phyloP scores from a whole-genome alignment of 352 stramenopile genomes.

The Pythium phragmitis region DNA sequence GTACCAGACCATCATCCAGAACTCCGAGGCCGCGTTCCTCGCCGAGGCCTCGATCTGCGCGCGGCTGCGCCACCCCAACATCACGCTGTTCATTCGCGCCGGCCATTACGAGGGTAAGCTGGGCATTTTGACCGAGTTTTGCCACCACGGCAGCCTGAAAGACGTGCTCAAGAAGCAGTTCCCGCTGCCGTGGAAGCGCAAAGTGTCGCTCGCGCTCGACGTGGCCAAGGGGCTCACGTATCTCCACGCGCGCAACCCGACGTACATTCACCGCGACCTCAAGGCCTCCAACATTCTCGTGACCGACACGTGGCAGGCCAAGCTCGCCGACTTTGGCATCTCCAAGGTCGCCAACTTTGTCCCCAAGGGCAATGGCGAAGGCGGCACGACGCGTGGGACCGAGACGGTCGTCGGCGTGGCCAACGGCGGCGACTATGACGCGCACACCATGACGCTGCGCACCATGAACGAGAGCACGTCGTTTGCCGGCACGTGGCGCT shows the following conservation, averaged over 20 bases:
- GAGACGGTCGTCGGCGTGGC: background rate
- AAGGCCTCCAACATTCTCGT: conserved; percentile 77
- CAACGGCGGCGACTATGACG: conserved; percentile 5
- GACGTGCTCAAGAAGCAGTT: conserved; percentile 64
- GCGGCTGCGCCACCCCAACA: conserved; percentile 62
- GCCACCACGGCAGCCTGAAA: conserved; percentile 64
- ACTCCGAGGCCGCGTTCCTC: conserved; percentile 63
- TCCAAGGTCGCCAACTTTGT: conserved; percentile 33
- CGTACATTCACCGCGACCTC: conserved; percentile 73
- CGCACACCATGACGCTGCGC: conserved; percentile 32
- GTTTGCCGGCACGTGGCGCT: conserved; percentile 70
- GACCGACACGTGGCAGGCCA: conserved; percentile 69
- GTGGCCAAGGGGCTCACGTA: conserved; percentile 71
- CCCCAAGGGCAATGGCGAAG: conserved; percentile 36
- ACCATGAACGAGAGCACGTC: conserved; percentile 57
- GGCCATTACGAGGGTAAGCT: conserved; percentile 66
- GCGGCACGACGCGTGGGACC: conserved; percentile 25
- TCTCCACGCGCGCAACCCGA: conserved; percentile 66
- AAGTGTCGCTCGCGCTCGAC: conserved; percentile 54
- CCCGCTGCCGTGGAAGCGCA: conserved; percentile 57
- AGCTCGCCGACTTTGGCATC: conserved; percentile 46
- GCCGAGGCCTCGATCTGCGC: conserved; percentile 63
- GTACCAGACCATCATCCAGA: conserved; percentile 71
- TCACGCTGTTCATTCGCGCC: conserved; percentile 67
- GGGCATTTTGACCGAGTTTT: conserved; percentile 71